These are phyloP conservation scores for Sporormia fimetaria DNA, from an alignment of 495 filamentous ascomycete genomes.

Conservation along the genomic window DNA sequence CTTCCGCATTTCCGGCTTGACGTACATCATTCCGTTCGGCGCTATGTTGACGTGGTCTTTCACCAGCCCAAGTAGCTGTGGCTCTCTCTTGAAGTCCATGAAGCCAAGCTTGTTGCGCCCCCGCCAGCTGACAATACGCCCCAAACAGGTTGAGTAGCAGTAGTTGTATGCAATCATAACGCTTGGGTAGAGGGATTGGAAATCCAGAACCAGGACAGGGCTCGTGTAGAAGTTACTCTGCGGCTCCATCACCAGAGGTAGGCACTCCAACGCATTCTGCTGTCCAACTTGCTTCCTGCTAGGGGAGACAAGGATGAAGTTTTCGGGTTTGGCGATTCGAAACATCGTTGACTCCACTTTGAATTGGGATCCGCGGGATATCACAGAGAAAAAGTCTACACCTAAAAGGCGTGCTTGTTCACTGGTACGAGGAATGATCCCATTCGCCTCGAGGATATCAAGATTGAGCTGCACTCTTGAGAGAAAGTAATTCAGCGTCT, in stretches of 20 bases:
- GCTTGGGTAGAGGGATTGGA: slow-evolving; percentile 91
- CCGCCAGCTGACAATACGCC: slow-evolving; percentile 71
- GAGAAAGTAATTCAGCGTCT: slow-evolving; percentile 67
- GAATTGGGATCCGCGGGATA: slow-evolving; percentile 88
- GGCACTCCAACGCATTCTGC: slow-evolving; percentile 90
- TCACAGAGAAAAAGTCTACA: slow-evolving; percentile 92
- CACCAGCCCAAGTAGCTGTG: slow-evolving; percentile 63
- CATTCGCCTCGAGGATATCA: slow-evolving; percentile 84
- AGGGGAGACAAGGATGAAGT: slow-evolving; percentile 81
- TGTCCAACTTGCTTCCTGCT: slow-evolving; percentile 82
- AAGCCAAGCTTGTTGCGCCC: slow-evolving; percentile 94
- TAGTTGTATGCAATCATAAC: slow-evolving; percentile 99
- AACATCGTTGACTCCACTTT: slow-evolving; percentile 99
- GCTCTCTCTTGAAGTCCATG: slow-evolving; percentile 63
- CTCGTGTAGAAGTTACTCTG: slow-evolving; percentile 89
- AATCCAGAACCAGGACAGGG: slow-evolving; percentile 84
- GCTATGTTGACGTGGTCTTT: slow-evolving; percentile 84
- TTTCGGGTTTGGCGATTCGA: slow-evolving; percentile 93
- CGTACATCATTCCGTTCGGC: slow-evolving; percentile 94
- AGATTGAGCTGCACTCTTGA: slow-evolving; percentile 70
- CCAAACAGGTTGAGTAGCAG: slow-evolving; percentile 95
- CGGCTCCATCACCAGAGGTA: slow-evolving; percentile 95
- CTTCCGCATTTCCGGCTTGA: slow-evolving; percentile 72
- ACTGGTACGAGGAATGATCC: slow-evolving; percentile 77
- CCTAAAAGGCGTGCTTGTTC: slow-evolving; percentile 90